Evolutionary conservation across 352 stramenopile genomes (phyloP), one percentile per base, ranked within the genome.

Genomic region (Globisporangium yorkense): DNA sequence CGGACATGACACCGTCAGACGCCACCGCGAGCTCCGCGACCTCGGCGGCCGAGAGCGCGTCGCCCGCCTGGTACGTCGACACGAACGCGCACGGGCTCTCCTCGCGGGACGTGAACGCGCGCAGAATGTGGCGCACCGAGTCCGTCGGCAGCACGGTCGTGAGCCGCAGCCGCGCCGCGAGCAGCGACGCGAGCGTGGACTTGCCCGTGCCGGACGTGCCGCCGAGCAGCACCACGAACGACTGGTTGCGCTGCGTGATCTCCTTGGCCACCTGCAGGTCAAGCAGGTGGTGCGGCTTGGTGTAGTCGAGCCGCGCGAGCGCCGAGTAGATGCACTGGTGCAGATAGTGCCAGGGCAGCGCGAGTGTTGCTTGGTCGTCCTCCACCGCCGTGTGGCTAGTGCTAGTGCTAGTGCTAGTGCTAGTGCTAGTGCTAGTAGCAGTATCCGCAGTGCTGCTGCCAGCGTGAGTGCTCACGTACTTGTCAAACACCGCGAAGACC

Each of bases 41-140:
- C 46, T 85, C 72, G 0, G 68, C 65, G 3, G 72, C 56, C 2
- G 71, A 71, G 13, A 93, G 62, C 27, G 84, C 83, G 43, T 95
- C 83, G 55, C 85, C 85, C n/a, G 85, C 85, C 62, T 95, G 83
- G 57, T 95, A 95, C 46, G 85, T 95, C 18, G 85, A 95, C 40
- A 92, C 84, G 40, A 95, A 95, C 0, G 80, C 80, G 47, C 81
- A 88, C 39, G 85, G 85, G 44, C 88, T 84, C 55, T 91, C 76
- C 43, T 84, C 80, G 45, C 91, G 93, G 2, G 74, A 86, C 39
- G 81, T 93, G 65, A 91, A 92, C 15, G 85, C 78, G 10, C 83
- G 77, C 54, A 92, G 54, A 13, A 92, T 84, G 58, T 95, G 85
- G 29, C 85, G 83, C 56, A 95, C 82, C 59, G 85, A 95, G 63